Evolutionary conservation across 2,329 filamentous ascomycete genomes (phyloP), one percentile per base, ranked within the genome.

Genomic region (Penicillium fuscoglaucum): DNA sequence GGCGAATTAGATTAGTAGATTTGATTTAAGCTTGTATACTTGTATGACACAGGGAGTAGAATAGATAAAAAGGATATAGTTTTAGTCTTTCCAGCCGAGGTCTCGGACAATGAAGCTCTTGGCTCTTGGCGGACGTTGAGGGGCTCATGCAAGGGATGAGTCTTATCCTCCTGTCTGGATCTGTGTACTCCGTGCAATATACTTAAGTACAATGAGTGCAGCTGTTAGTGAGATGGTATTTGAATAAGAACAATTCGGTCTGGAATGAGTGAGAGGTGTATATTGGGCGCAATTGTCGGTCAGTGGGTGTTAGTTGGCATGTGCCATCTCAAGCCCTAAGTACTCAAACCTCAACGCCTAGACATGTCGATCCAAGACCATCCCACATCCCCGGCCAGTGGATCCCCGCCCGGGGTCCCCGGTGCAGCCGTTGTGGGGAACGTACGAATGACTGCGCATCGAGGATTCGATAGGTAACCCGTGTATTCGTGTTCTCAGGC

Each of bases 101-200:
- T 41, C 48, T 40, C 35, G n/a, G 31, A 48, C 31, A n/a, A 17
- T 6, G 45, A n/a, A 13, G 26, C 43, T 12, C 5, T 33, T 35
- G 29, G 19, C 37, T 26, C 46, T 43, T 50, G 48, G 19, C 26
- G 31, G 26, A 40, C 26, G 31, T 52, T 51, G 46, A 56, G 28
- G 53, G 45, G 15, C 29, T 7, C 12, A 51, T 45, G 55, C 55
- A 57, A 53, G 55, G 55, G 55, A 31, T 52, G 12, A 4, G 2
- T 13, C 6, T 7, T 26, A 8, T 39, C 24, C 4, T 19, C 29
- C 9, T 17, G n/a, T 28, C 13, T 6, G 6, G 35, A n/a, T 35
- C 6, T 10, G 9, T 19, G 37, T 10, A n/a, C 19, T 15, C 13
- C 4, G 10, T 24, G 35, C 1, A 44, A 29, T 17, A 19, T 29